Conservation (phyloP, 139 green algal genomes). For the Chlorokybus atmophyticus region DNA sequence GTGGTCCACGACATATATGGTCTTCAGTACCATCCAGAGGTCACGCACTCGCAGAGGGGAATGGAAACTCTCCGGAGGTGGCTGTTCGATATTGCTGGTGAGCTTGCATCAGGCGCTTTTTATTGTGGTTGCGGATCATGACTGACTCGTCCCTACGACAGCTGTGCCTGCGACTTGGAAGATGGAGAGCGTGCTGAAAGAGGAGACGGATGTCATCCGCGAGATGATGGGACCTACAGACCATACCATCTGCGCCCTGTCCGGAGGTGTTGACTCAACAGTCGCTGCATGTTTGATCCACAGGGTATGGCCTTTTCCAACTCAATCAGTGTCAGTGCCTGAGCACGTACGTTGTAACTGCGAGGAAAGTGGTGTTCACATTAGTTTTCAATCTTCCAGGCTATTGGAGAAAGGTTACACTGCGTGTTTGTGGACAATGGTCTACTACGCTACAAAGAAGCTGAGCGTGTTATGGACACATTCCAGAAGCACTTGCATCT, state of each 20-base stretch:
- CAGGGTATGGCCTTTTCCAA: conserved; percentile 32
- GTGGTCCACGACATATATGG: conserved; percentile 61
- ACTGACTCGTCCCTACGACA: no score
- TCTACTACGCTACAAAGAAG: conserved; percentile 77
- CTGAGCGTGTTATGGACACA: conserved; percentile 83
- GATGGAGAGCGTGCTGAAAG: conserved; percentile 89
- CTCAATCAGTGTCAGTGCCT: neutral
- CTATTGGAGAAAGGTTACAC: conserved; percentile 90
- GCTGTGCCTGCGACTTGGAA: conserved; percentile 66
- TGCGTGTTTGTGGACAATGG: conserved; percentile 99
- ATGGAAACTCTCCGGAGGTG: conserved; percentile 77
- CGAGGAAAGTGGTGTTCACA: no score
- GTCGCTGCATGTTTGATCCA: conserved; percentile 95
- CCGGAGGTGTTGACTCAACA: conserved; percentile 87
- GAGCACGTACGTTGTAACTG: no score
- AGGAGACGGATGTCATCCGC: conserved; percentile 42
- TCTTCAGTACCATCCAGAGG: conserved; percentile 96
- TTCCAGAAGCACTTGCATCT: conserved; percentile 94
- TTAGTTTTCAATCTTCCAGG: conserved; percentile 28
- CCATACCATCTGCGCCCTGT: conserved; percentile 96
- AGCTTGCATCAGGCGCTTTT: no score
- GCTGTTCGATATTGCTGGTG: conserved; percentile 74
- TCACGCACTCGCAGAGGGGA: conserved; percentile 70
- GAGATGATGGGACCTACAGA: conserved; percentile 56
- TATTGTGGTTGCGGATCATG: no score